Conservation (phyloP, 768 basidiomycete genomes). For the Ramaria rubella region DNA sequence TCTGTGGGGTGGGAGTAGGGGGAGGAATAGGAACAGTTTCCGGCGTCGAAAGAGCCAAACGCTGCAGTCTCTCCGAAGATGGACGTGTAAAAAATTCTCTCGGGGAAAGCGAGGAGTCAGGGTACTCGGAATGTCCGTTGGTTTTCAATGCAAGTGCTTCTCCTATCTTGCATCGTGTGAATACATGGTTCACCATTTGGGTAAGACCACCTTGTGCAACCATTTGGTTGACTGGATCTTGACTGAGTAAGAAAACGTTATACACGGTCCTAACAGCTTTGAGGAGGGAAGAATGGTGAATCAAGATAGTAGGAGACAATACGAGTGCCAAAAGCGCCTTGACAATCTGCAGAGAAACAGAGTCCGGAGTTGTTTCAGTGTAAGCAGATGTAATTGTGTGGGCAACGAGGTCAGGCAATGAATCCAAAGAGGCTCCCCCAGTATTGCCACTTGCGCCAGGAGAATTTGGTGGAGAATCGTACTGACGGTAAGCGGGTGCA, state of each 20-base stretch:
- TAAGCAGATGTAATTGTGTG: conserved; percentile 93
- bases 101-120: neutral
- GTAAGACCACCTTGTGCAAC: conserved; percentile 97
- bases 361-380: conserved; percentile 77
- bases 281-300: conserved; percentile 92
- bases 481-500: conserved; percentile 30
- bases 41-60: conserved; percentile 16
- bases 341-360: conserved; percentile 93
- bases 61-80: conserved; percentile 13
- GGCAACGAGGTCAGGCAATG: conserved; percentile 88
- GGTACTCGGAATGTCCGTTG: conserved; percentile 5
- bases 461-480: conserved; percentile 74
- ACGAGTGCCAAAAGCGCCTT: conserved; percentile 89
- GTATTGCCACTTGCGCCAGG: conserved; percentile 50
- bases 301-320: conserved; percentile 76
- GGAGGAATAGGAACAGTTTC: conserved; percentile 3
- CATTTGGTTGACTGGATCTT: conserved; percentile 89
- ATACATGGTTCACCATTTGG: conserved; percentile 97
- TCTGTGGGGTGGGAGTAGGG: neutral
- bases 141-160: conserved; percentile 6
- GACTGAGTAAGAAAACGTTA: conserved; percentile 91
- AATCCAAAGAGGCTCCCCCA: conserved; percentile 37
- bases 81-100: neutral
- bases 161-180: conserved; percentile 62
- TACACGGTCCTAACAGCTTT: conserved; percentile 98